These are phyloP conservation scores for Stellera chamaejasme DNA, from an alignment of 345 rosid genomes.

Conservation along the genomic window DNA sequence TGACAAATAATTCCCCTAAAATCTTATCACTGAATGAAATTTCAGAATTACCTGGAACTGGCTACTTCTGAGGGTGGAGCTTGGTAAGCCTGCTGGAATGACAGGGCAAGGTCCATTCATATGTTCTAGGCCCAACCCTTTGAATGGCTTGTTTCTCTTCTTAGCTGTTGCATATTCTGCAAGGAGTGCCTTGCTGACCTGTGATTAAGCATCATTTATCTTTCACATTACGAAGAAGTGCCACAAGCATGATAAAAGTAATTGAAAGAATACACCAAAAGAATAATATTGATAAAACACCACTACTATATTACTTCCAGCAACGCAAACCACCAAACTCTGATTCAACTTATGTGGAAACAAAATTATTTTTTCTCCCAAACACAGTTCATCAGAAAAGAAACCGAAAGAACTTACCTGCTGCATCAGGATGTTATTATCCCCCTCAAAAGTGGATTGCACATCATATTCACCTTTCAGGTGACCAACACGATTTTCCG, in stretches of 20 bases:
- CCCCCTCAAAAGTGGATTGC: constrained; percentile 92
- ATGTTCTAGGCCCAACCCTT: constrained; percentile 77
- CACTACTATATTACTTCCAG: too few species aligned
- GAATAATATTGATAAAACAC: too few species aligned
- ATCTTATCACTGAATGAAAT: background rate
- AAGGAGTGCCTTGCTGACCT: constrained; percentile 93
- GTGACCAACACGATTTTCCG: constrained; percentile 83
- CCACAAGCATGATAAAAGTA: background rate
- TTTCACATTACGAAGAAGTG: background rate
- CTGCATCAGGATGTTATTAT: constrained; percentile 87
- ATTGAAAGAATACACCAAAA: too few species aligned
- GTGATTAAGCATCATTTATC: constrained; percentile 7
- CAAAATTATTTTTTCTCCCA: background rate
- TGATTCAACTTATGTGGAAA: background rate
- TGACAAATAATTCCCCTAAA: too few species aligned
- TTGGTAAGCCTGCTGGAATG: constrained; percentile 61
- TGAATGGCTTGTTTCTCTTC: constrained; percentile 62
- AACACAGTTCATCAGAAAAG: background rate
- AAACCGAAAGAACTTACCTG: constrained; percentile 45
- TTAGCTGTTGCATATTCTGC: constrained; percentile 54
- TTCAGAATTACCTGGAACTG: constrained; percentile 54
- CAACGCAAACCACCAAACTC: too few species aligned
- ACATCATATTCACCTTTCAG: constrained; percentile 84
- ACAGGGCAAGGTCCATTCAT: constrained; percentile 61
- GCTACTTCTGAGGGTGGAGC: constrained; percentile 55